phyloP scores from a whole-genome alignment of 495 filamentous ascomycete species.

The Lophium mytilinum region DNA sequence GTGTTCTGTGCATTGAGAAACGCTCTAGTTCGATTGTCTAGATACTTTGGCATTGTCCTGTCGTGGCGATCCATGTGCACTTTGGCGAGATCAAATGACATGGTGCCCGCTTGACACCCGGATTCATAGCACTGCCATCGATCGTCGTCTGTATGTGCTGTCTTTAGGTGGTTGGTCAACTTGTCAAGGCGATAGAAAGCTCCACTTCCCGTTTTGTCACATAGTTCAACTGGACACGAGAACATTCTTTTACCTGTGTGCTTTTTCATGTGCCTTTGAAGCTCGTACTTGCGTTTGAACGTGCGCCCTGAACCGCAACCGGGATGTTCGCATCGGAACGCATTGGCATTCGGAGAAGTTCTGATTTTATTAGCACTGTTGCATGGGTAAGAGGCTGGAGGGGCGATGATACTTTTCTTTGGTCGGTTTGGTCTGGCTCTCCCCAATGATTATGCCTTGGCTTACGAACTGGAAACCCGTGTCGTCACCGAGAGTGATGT shows the following conservation, averaged over 20 bases:
- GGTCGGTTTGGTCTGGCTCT: neutral
- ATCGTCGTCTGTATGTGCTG: neutral
- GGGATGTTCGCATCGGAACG: slow-evolving; percentile 4
- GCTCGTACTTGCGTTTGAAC: slow-evolving; percentile 8
- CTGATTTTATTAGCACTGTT: neutral
- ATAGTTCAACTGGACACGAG: neutral
- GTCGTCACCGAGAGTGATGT: no score
- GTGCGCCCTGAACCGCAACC: slow-evolving; percentile 4
- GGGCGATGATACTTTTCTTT: neutral
- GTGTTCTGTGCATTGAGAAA: neutral
- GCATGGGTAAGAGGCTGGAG: neutral
- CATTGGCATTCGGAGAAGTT: neutral
- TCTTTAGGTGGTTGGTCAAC: neutral
- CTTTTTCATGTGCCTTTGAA: slow-evolving; percentile 9
- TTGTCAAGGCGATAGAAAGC: slow-evolving; percentile 7
- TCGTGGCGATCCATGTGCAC: no score
- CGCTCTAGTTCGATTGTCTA: neutral
- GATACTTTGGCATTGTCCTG: no score
- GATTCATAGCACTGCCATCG: neutral
- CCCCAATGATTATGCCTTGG: neutral
- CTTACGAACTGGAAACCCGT: neutral
- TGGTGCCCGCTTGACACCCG: neutral
- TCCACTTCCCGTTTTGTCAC: neutral
- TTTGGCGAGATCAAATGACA: neutral
- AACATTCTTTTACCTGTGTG: neutral